These are phyloP conservation scores for Primulina huaijiensis DNA, from an alignment of 257 asterid genomes.

Conservation along the genomic window DNA sequence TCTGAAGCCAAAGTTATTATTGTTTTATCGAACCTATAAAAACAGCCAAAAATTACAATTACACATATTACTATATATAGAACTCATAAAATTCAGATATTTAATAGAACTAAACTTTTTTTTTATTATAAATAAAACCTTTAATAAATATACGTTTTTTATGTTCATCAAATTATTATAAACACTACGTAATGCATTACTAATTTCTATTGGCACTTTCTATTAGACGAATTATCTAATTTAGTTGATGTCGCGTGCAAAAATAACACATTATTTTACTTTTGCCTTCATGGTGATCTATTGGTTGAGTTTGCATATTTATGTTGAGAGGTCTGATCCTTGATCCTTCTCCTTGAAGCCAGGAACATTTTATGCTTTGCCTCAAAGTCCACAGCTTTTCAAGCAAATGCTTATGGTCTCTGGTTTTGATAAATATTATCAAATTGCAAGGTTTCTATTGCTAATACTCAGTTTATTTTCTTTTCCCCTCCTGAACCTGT, in stretches of 20 bases:
- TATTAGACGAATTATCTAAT: not conserved
- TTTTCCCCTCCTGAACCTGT: not conserved
- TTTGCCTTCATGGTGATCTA: conserved; percentile 9
- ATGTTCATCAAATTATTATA: no score
- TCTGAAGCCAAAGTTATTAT: no score
- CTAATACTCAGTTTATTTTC: not conserved
- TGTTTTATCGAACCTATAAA: no score
- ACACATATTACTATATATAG: no score
- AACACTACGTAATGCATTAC: no score
- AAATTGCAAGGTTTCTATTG: conserved; percentile 74
- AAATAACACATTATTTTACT: not conserved
- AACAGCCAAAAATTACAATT: no score
- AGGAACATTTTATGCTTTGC: conserved; percentile 94
- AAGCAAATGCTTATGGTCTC: conserved; percentile 99
- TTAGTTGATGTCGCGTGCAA: not conserved
- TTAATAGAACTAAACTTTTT: no score
- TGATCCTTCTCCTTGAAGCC: conserved; percentile 58
- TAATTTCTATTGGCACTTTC: not conserved
- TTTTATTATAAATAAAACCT: no score
- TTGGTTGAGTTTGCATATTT: conserved; percentile 26
- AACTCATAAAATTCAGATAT: no score
- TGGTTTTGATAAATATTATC: conserved; percentile 90
- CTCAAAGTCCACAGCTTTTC: conserved; percentile 99
- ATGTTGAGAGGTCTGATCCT: conserved; percentile 32
- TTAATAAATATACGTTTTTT: no score